These are phyloP conservation scores for Crithidia fasciculata DNA, from an alignment of 208 protist species.

Conservation along the genomic window DNA sequence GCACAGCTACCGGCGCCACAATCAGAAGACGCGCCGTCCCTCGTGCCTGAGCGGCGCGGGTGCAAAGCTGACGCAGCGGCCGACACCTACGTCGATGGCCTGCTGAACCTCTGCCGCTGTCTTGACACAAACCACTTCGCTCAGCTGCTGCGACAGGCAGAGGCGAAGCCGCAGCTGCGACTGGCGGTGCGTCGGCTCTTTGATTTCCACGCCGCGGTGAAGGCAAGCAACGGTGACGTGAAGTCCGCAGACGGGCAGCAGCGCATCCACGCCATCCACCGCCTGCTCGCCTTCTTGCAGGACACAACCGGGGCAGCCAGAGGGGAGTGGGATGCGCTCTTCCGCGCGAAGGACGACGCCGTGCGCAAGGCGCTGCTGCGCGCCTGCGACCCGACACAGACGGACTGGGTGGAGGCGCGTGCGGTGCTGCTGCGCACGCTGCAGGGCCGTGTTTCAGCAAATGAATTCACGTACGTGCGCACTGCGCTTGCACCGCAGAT, in stretches of 20 bases:
- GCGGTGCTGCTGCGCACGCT: conserved; percentile 39
- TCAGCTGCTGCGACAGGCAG: conserved; percentile 47
- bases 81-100: conserved; percentile 48
- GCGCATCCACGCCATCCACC: conserved; percentile 66
- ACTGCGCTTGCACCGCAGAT: conserved; percentile 49
- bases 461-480: conserved; percentile 54
- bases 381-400: conserved; percentile 34
- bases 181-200: conserved; percentile 37
- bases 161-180: conserved; percentile 71
- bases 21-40: background rate
- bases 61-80: background rate
- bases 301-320: conserved; percentile 54
- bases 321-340: conserved; percentile 73
- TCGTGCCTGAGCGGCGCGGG: too few species aligned
- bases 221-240: conserved; percentile 39
- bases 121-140: conserved; percentile 41
- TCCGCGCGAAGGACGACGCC: conserved; percentile 71
- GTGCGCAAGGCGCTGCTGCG: conserved; percentile 59
- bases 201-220: conserved; percentile 37
- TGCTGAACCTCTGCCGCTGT: conserved; percentile 60
- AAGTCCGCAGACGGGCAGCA: conserved; percentile 55
- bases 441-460: conserved; percentile 52
- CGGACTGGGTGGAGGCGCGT: conserved; percentile 46
- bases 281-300: conserved; percentile 69
- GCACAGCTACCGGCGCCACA: background rate